Evolutionary conservation across 805 yeast species (phyloP), one percentile per base, ranked within the genome.

Genomic region (Wickerhamomyces bisporus): DNA sequence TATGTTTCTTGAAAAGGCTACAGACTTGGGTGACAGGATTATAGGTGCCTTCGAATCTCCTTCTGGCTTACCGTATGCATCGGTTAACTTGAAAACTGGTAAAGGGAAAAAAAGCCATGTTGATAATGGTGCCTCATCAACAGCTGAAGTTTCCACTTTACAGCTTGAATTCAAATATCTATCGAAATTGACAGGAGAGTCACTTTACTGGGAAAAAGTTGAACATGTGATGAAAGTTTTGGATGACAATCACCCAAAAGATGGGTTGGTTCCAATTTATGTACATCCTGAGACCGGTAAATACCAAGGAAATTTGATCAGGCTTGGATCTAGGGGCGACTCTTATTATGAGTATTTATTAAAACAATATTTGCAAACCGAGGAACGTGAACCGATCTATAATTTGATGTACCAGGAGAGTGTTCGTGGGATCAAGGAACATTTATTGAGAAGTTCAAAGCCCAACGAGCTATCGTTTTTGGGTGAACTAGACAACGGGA

Each of bases 321-420:
- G 96, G 45, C 64, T 89, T 39, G 97, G 97, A 0, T 83, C 95
- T 1, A 71, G 96, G 49, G 97, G 96, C 34, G 97, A 88, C 61
- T 86, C 96, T 1, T 89, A 88, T 58, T 88, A 89, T 55, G 96
- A 89, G 62, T 87, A 87, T 57, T 65, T 89, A 32, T 67, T 88
- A 47, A 88, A 88, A 59, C 96, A 87, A 61, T 86, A 82, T 53
- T 61, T 89, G 47, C 89, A 85, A 59, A 86, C 96, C 2, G 70
- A 70, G 39, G 74, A 75, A 53, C 58, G 66, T 43, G 84, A 79
- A 46, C 61, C 62, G 2, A 55, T 82, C 10, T 88, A 86, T 60
- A 65, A 77, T 51, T 73, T 75, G 12, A 77, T 88, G 81, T 89
- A 87, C 60, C 74, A 79, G 46, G 85, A 83, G 57, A 68, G 94